These are phyloP conservation scores for Pichia membranifaciens DNA, from an alignment of 805 yeast species.

Conservation along the genomic window DNA sequence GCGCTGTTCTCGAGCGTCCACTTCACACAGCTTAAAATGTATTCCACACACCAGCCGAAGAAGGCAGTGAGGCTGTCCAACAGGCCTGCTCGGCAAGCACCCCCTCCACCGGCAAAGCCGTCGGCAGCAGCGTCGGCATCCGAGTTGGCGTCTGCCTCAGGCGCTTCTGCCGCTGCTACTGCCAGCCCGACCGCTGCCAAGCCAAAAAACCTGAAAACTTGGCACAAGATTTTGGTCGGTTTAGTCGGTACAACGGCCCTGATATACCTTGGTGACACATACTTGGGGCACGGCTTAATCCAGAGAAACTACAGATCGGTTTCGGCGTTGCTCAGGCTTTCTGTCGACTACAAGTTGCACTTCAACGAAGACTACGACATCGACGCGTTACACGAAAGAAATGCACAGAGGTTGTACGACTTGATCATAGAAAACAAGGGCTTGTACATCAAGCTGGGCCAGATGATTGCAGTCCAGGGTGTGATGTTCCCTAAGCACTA, in stretches of 20 bases:
- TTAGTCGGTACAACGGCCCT: conserved; percentile 17
- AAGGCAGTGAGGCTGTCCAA: conserved; percentile 10
- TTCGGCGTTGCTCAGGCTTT: conserved; percentile 42
- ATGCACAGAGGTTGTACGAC: conserved; percentile 45
- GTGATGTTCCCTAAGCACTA: conserved; percentile 58
- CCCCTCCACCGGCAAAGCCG: background rate
- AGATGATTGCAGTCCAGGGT: conserved; percentile 73
- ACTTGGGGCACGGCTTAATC: conserved; percentile 42
- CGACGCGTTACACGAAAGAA: conserved; percentile 53
- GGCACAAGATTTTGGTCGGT: conserved; percentile 7
- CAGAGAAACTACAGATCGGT: conserved; percentile 50
- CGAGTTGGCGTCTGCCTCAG: background rate
- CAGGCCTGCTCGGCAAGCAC: background rate
- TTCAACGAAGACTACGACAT: conserved; percentile 41
- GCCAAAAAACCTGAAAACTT: background rate
- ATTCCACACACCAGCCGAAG: background rate
- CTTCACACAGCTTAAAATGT: background rate
- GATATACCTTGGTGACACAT: conserved; percentile 27
- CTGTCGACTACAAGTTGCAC: conserved; percentile 53
- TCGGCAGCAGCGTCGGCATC: background rate
- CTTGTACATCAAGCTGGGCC: conserved; percentile 71
- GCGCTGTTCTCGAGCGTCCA: too few species aligned
- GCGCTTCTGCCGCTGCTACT: background rate
- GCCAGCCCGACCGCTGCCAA: background rate
- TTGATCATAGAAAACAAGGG: conserved; percentile 47